Base-by-base conservation (phyloP, 2,329 filamentous ascomycete genomes). In the Cladosporium sp. region DNA sequence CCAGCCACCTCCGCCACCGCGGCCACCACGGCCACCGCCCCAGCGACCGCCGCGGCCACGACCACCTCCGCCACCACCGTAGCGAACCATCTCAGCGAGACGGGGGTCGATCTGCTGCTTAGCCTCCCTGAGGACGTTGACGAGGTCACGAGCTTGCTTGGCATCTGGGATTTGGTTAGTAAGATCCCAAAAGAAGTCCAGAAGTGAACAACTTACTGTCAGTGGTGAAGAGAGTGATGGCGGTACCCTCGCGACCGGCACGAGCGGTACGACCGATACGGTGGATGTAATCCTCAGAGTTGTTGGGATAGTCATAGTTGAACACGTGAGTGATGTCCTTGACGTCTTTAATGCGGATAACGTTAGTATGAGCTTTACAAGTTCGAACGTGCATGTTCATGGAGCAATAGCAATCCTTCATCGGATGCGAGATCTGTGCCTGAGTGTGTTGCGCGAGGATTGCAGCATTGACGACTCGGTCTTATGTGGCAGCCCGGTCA, bases 271-370 rank as follows among this genome's bases (percentile, higher is more conserved):
- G 82, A 72, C 84, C 84, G 73, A 86, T 86, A 71, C 84, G 83
- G 74, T 87, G 84, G 73, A 87, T 82, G 69, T 87, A 87, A 70
- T 87, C 84, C 74, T 87, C 84, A 69, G 83, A 86, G 74, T 87
- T 97, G 83, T 97, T 97, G 76, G 93, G 93, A 79, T 97, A 97
- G 77, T 97, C 94, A 90, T 97, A 97, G 87, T 97, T 97, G 80
- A 99, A 85, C 79, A 99, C 94, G 81, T 99, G 94, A 79, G 94
- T 97, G 82, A 99, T 99, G 84, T 99, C 96, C 81, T 92, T 93
- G 82, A 99, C 94, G 89, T 99, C 94, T 97, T 97, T 74, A 79
- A 81, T 76, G 80, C 75, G 80, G 74, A 83, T 77, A 84, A 65
- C 64, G 67, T 71, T 66, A 70, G 68, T 70, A 64, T 58, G 55